A percentile compares a stretch with the other conserved stretches of the same genome.
phyloP scores from a whole-genome alignment of 208 protist genomes.

The Crithidia expoeki region DNA sequence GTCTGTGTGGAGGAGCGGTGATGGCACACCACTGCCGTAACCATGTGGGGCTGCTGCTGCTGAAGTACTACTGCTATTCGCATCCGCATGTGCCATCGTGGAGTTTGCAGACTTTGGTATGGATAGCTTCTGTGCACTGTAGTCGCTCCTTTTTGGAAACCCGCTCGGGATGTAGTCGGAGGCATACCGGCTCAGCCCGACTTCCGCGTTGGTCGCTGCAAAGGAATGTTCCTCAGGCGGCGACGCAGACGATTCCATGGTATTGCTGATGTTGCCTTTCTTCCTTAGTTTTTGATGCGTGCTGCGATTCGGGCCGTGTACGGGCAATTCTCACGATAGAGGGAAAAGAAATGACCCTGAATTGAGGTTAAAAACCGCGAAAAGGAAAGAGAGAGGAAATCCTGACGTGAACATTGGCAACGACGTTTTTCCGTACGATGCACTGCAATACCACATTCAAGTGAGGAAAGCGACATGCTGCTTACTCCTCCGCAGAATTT shows the following conservation, averaged over 20 bases:
- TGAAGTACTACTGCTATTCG: not conserved
- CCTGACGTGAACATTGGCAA: too few relatives aligned
- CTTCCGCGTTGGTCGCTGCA: not conserved
- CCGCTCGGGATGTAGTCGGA: slow-evolving; percentile 30
- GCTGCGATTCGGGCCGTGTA: too few relatives aligned
- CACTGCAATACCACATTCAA: too few relatives aligned
- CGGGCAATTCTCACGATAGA: too few relatives aligned
- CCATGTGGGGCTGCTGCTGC: not conserved
- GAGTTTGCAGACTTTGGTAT: not conserved
- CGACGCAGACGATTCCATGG: slow-evolving; percentile 1
- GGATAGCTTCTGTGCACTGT: not conserved
- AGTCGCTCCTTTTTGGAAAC: slow-evolving; percentile 10
- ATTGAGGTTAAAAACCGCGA: too few relatives aligned
- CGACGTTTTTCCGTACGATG: too few relatives aligned
- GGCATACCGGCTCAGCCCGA: not conserved
- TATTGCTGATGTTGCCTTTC: not conserved
- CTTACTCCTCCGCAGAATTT: too few relatives aligned
- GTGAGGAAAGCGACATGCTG: too few relatives aligned
- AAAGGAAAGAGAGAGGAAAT: too few relatives aligned
- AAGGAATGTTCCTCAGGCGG: not conserved
- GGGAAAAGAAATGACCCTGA: too few relatives aligned
- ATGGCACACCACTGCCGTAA: not conserved
- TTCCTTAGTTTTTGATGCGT: too few relatives aligned
- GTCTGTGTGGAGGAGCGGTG: not conserved
- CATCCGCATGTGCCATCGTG: not conserved